Evolutionary conservation across 225 moss, liverwort and hornwort species (phyloP), one percentile per base, ranked within the genome.

Genomic region (Climacium dendroides): DNA sequence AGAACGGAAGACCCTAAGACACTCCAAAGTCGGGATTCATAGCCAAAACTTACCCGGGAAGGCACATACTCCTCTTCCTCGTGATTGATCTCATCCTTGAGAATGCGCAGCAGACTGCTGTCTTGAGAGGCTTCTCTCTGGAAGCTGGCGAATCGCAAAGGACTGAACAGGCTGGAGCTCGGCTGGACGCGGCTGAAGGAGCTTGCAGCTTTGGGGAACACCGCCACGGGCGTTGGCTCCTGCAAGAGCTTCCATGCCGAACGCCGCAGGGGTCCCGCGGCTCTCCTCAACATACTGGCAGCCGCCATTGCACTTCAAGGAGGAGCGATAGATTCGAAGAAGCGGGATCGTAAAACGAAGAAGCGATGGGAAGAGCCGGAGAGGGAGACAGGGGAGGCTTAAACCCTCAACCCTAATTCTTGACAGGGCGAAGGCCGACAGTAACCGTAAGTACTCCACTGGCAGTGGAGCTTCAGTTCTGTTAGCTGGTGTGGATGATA

Each of bases 21-120:
- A 62, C 73, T 6, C 66, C 66, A 86, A 19, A 54, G 22, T 70
- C 25, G 12, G 57, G 62, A 88, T 52, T 60, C 53, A 60, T 13
- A 50, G 59, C 53, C 17, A 53, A 29, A 88, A 29, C 82, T 73
- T 86, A 94, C 94, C 62, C 89, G 79, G 23, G 93, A 77, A 54
- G 93, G 89, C n/a, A 90, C 86, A 37, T 94, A 94, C 86, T 90
- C 90, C 52, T 87, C 83, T 37, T 84, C 89, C 88, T 93, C 94
- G 74, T 91, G 91, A 7, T 34, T 45, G 50, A 94, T 89, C 90
- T 94, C 94, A 30, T 91, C 90, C 85, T 77, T 91, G 59, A 94
- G 88, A 89, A 89, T 64, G 85, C 91, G 92, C 87, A 94, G 86
- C 76, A 94, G 83, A 43, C 86, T 55, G 76, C 54, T 81, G 34